These are phyloP conservation scores for Bondarzewia mesenterica DNA, from an alignment of 1,284 basidiomycete genomes.

Conservation along the genomic window DNA sequence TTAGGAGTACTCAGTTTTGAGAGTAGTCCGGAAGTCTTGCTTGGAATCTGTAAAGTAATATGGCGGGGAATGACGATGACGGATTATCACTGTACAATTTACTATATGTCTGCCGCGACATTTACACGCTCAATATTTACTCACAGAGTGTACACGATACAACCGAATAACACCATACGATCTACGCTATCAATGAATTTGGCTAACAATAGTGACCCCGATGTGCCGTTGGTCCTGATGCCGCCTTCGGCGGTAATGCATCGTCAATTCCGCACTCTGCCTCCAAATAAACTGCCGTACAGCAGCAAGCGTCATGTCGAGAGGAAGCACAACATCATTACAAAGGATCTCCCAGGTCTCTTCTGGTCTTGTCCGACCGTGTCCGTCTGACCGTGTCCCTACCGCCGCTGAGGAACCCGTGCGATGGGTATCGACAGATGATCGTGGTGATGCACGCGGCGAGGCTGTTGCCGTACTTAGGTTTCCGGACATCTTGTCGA, in stretches of 20 bases:
- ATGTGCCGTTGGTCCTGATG: too few relatives aligned
- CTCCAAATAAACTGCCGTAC: constrained; percentile 86
- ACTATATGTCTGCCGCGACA: too few relatives aligned
- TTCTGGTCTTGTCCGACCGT: constrained; percentile 41
- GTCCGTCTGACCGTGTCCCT: constrained; percentile 9
- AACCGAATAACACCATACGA: too few relatives aligned
- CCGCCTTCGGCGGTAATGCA: constrained; percentile 68
- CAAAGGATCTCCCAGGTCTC: constrained; percentile 85
- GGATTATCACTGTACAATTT: too few relatives aligned
- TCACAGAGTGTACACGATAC: too few relatives aligned
- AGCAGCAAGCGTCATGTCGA: constrained; percentile 83
- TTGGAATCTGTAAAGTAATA: too few relatives aligned
- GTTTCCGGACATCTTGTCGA: constrained; percentile 47
- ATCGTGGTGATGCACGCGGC: constrained; percentile 31
- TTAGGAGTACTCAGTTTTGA: too few relatives aligned
- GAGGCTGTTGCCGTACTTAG: constrained; percentile 18
- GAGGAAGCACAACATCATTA: constrained; percentile 71
- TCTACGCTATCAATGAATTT: background rate
- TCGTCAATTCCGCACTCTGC: constrained; percentile 70
- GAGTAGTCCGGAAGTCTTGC: too few relatives aligned
- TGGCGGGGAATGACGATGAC: too few relatives aligned
- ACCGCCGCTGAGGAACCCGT: constrained; percentile 17
- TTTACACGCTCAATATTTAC: too few relatives aligned
- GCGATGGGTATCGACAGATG: constrained; percentile 31
- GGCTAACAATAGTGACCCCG: background rate